Evolutionary conservation across 257 asterid genomes (phyloP), one percentile per base, ranked within the genome.

Genomic region (Paulownia fortunei): DNA sequence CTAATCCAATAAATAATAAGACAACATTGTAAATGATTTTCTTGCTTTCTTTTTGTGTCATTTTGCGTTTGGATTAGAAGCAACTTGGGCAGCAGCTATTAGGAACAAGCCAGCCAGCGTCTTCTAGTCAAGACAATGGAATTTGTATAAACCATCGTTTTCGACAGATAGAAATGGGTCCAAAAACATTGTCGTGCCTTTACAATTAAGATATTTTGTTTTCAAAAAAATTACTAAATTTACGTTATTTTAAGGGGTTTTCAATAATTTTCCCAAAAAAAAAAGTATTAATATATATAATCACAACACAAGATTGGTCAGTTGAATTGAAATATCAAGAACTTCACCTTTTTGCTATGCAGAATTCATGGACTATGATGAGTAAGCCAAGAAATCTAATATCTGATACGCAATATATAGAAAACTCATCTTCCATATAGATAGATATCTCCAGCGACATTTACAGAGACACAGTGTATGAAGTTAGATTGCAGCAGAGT

Each of bases 1-100:
- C 75, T 72, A 79, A 79, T 73, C 63, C 41, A 65, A 9, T 24
- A 15, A 10, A 66, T 24, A 30, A 26, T 47, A 64, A 52, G 12
- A 32, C 19, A 64, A 56, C 61, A 8, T 10, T 2, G 9, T 26
- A 15, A 16, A 63, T 54, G 58, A 27, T 73, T 73, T 46, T 51
- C 59, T 61, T 49, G 39, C 26, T 49, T 49, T 6, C 34, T 37
- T 54, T 21, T 8, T 26, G 4, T 61, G 36, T 9, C 44, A 15
- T 69, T 24, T 56, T 47, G 65, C 24, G 11, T 15, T 61, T 69
- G 68, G 74, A 72, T 70, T 36, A 37, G 26, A 59, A 5, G 41
- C 32, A 12, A 60, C 21, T 32, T 4, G 46, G 68, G n/a, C 66
- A 44, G 47, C 42, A 34, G 9, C 27, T 2, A 69, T 63, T 60